These are phyloP conservation scores for Neurospora sp. DNA, from an alignment of 495 filamentous ascomycete genomes.

Conservation along the genomic window DNA sequence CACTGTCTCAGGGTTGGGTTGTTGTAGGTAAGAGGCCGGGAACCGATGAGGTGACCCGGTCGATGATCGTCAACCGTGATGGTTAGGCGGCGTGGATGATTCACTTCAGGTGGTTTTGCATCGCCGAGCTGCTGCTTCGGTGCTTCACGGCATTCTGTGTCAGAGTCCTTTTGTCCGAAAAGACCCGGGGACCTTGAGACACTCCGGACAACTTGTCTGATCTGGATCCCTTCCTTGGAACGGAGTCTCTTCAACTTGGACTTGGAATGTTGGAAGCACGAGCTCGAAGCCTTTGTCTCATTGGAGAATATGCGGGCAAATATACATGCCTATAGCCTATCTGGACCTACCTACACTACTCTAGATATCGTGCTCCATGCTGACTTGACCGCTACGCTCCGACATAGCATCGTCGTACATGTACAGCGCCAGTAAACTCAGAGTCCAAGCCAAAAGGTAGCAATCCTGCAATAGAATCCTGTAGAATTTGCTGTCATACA, in stretches of 20 bases:
- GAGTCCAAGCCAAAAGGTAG: not conserved
- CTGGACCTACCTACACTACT: not conserved
- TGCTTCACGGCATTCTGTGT: not conserved
- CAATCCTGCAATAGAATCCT: not conserved
- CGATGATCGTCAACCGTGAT: not conserved
- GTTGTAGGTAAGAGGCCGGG: not conserved
- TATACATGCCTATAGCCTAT: not conserved
- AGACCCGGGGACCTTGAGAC: not conserved
- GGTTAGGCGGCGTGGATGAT: not conserved
- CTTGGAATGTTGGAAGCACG: not conserved
- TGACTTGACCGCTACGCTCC: not conserved
- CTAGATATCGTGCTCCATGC: not conserved
- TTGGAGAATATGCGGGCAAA: not conserved
- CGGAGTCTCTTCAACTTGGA: not conserved
- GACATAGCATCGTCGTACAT: not conserved
- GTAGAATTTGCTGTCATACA: not conserved
- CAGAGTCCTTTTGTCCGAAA: not conserved
- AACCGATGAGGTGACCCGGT: not conserved
- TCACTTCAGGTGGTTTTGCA: not conserved
- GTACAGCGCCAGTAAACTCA: not conserved
- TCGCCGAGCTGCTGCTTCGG: not conserved
- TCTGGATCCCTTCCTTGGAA: not conserved
- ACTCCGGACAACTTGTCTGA: not conserved
- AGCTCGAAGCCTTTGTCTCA: not conserved
- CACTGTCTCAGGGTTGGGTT: not conserved